These are phyloP conservation scores for Mentha longifolia DNA, from an alignment of 257 asterid species.

Conservation along the genomic window DNA sequence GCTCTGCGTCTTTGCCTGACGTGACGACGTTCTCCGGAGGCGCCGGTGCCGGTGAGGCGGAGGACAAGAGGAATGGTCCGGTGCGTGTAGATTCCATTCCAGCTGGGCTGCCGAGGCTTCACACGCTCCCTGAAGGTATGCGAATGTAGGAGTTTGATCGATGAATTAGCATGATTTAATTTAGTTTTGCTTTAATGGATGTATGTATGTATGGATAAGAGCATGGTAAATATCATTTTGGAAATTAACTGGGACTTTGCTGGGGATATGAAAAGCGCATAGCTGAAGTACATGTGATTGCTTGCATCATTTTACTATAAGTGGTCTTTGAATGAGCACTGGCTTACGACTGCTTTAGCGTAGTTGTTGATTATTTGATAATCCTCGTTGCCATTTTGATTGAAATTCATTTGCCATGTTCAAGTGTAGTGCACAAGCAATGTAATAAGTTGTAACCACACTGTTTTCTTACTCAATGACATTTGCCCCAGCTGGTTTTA, in stretches of 20 bases:
- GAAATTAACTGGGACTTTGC: slow-evolving; percentile 5
- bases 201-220: not conserved
- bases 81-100: slow-evolving; percentile 69
- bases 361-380: slow-evolving; percentile 12
- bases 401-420: slow-evolving; percentile 19
- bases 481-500: not conserved
- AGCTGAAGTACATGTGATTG: too few species aligned
- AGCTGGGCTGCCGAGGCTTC: slow-evolving; percentile 75
- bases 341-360: not conserved
- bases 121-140: slow-evolving; percentile 76
- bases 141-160: slow-evolving; percentile 29
- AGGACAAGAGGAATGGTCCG: slow-evolving; percentile 60
- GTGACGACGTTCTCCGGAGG: slow-evolving; percentile 56
- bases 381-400: slow-evolving; percentile 15
- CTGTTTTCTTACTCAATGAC: not conserved
- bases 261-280: not conserved
- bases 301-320: too few species aligned
- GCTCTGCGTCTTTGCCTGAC: slow-evolving; percentile 69
- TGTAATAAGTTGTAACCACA: not conserved
- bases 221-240: not conserved
- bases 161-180: slow-evolving; percentile 12
- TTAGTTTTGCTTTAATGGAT: not conserved
- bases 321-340: not conserved
- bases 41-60: slow-evolving; percentile 48
- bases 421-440: not conserved